A percentile compares a stretch with the other conserved stretches of the same genome.
Conservation (phyloP, 2,329 filamentous ascomycete genomes). For the Sporothrix luriei region DNA sequence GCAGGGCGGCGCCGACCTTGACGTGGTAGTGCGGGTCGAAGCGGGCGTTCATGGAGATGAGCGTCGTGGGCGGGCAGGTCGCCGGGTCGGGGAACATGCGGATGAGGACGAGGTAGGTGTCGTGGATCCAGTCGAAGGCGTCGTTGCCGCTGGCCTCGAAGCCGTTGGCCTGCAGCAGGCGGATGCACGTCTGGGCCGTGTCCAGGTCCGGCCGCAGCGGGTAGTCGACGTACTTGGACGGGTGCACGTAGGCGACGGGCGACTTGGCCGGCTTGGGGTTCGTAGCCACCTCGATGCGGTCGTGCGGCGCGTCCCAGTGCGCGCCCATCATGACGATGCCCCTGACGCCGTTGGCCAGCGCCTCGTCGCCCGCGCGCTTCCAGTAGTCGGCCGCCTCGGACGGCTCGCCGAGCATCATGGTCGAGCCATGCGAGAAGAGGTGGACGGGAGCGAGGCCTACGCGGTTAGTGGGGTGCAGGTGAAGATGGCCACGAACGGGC, state of each 20-base stretch:
- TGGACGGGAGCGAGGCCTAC: constrained; percentile 54
- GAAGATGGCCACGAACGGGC: too few relatives aligned
- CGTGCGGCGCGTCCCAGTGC: constrained; percentile 63
- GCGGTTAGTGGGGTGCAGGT: background rate
- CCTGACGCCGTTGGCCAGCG: constrained; percentile 61
- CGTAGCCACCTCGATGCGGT: constrained; percentile 61
- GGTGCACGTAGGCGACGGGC: constrained; percentile 68
- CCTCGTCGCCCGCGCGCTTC: constrained; percentile 66
- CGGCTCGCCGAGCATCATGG: constrained; percentile 71
- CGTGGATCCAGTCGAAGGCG: constrained; percentile 71
- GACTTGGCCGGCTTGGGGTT: constrained; percentile 63
- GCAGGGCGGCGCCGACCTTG: constrained; percentile 59
- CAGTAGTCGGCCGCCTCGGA: constrained; percentile 64
- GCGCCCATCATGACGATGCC: constrained; percentile 70
- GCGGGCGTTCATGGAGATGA: constrained; percentile 48
- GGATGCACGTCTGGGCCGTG: constrained; percentile 54
- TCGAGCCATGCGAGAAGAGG: constrained; percentile 71
- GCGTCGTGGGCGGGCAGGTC: constrained; percentile 64
- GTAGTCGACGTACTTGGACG: constrained; percentile 66
- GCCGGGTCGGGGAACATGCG: constrained; percentile 65
- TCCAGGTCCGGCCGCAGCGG: constrained; percentile 61
- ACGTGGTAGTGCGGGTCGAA: constrained; percentile 51
- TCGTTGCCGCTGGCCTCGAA: constrained; percentile 58
- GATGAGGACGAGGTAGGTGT: constrained; percentile 69
- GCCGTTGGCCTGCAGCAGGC: constrained; percentile 53